Percentiles rank a stretch among this genome's conserved stretches.
Conservation (phyloP, 164 flowering plant species). For the Vitis rupestris region DNA sequence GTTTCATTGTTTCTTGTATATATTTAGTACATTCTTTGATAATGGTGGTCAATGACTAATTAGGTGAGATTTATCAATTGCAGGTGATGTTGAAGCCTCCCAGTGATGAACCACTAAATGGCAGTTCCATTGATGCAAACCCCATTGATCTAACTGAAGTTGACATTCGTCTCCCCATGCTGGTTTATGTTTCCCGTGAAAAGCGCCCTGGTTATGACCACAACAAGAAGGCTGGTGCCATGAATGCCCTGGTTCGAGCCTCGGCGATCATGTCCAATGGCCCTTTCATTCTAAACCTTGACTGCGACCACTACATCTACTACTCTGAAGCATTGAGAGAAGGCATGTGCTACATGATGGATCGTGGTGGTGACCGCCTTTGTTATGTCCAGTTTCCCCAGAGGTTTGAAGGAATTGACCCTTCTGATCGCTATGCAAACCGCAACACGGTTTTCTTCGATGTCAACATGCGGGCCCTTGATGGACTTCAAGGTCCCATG, state of each 20-base stretch:
- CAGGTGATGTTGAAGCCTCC: slow-evolving; percentile 92
- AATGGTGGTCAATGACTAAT: not conserved
- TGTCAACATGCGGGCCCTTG: slow-evolving; percentile 86
- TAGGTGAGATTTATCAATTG: not conserved
- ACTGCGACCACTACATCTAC: slow-evolving; percentile 89
- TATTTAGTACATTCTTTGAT: too few species aligned
- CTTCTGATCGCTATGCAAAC: slow-evolving; percentile 90
- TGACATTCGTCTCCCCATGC: slow-evolving; percentile 81
- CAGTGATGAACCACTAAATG: slow-evolving; percentile 61
- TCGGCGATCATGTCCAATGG: slow-evolving; percentile 93
- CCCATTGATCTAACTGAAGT: slow-evolving; percentile 53
- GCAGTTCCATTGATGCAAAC: slow-evolving; percentile 32
- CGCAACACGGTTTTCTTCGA: slow-evolving; percentile 91
- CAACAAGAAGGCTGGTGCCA: slow-evolving; percentile 95
- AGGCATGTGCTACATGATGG: slow-evolving; percentile 98
- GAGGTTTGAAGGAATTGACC: slow-evolving; percentile 87
- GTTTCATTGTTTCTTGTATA: too few species aligned
- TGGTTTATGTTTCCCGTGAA: slow-evolving; percentile 83
- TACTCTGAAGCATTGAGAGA: slow-evolving; percentile 76
- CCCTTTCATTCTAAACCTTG: slow-evolving; percentile 85
- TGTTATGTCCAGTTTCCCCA: slow-evolving; percentile 90
- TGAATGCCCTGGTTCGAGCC: slow-evolving; percentile 89
- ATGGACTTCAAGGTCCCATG: slow-evolving; percentile 90
- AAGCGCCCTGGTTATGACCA: slow-evolving; percentile 94
- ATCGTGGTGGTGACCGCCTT: slow-evolving; percentile 72